Base-by-base conservation (phyloP, 2,329 filamentous ascomycete species). In the Monilinia vaccinii-corymbosi region DNA sequence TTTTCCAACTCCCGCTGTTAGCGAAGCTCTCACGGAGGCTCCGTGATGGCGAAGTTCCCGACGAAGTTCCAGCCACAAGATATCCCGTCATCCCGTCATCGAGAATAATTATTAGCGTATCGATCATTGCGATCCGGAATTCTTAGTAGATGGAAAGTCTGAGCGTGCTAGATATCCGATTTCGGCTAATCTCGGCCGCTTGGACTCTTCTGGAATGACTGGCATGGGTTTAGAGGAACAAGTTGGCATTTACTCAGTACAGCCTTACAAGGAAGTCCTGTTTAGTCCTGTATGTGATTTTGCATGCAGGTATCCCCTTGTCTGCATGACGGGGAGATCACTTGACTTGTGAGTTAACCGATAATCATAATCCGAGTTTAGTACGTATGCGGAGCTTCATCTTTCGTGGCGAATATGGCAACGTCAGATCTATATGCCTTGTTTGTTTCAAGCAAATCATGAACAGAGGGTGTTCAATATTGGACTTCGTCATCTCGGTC, bases 211-310 rank as follows among this genome's bases (percentile, higher is more conserved):
- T 3, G 42, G 16, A 32, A 56, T 56, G 53, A 56, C 53, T 56
- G 31, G 53, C 42, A 56, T 56, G 25, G 31, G 31, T 9, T 9
- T 21, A 14, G 13, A 38, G 13, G 32, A 51, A 45, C 46, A n/a
- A n/a, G 56, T 58, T 52, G 36, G 47, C 32, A 40, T 28, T 28
- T 3, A 6, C 6, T 28, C 3, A 3, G 3, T 21, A 28, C 31
- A 51, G 49, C 47, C 53, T 57, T 51, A 53, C 42, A 52, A 49
- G 51, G 50, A 63, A 56, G 50, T 4, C 23, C 56, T 55, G 42
- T 6, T 7, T 28, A 31, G 14, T 11, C 14, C 23, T 32, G 4
- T 23, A 16, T 34, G 18, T 57, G 25, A 3, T 32, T n/a, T 21
- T 11, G 8, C 40, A 13, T 42, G 28, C 21, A 25, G 14, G 40